Evolutionary conservation across 2,329 filamentous ascomycete species (phyloP).

Genomic region (Fusarium chlamydosporum): DNA sequence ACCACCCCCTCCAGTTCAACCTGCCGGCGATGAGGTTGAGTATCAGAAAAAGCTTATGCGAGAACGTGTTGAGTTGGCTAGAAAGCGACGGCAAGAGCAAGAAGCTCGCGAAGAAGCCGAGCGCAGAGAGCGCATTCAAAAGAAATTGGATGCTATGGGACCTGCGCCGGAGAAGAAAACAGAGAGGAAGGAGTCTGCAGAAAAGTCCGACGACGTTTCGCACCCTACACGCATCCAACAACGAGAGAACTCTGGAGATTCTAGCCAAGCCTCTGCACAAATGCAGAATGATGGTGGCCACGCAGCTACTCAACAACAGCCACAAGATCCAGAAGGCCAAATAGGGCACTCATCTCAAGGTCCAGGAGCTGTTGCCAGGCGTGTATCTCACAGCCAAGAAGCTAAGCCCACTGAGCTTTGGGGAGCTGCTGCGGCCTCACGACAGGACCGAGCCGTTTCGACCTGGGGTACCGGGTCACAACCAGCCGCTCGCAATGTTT

Average conservation of each 20-base stretch:
- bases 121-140: slow-evolving; percentile 76
- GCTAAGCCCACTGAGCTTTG: slow-evolving; percentile 55
- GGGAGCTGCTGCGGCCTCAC: slow-evolving; percentile 56
- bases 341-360: slow-evolving; percentile 31
- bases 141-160: slow-evolving; percentile 79
- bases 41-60: slow-evolving; percentile 80
- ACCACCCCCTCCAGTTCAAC: slow-evolving; percentile 52
- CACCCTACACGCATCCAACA: slow-evolving; percentile 56
- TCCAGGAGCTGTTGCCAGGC: slow-evolving; percentile 44
- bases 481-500: slow-evolving; percentile 72
- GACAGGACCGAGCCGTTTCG: slow-evolving; percentile 62
- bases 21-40: slow-evolving; percentile 69
- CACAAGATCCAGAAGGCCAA: slow-evolving; percentile 35
- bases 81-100: slow-evolving; percentile 76
- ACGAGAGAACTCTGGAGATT: slow-evolving; percentile 43
- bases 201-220: slow-evolving; percentile 58
- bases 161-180: slow-evolving; percentile 73
- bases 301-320: slow-evolving; percentile 10
- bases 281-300: slow-evolving; percentile 38
- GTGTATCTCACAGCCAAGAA: slow-evolving; percentile 54
- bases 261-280: slow-evolving; percentile 34
- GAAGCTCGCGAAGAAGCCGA: slow-evolving; percentile 81
- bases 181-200: slow-evolving; percentile 64
- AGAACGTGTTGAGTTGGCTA: slow-evolving; percentile 77
- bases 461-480: slow-evolving; percentile 65